Evolutionary conservation across 2,329 filamentous ascomycete genomes (phyloP).

Genomic region (Sporothrix globosa): DNA sequence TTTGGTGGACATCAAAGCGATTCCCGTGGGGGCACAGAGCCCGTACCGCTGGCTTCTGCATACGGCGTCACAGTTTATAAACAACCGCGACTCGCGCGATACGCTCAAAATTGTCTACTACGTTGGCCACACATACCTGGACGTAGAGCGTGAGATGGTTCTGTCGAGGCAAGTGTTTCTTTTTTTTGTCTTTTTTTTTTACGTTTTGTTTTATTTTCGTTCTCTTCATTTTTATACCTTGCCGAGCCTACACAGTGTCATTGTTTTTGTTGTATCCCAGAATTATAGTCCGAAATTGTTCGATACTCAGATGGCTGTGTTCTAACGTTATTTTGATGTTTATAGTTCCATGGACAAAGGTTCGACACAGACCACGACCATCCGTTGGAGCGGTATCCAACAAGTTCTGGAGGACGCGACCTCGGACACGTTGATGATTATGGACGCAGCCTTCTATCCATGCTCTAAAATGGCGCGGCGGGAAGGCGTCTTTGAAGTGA

Average conservation of each 20-base stretch:
- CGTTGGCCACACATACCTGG: slow-evolving; percentile 58
- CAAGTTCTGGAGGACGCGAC: slow-evolving; percentile 59
- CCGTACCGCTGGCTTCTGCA: slow-evolving; percentile 59
- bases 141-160: slow-evolving; percentile 60
- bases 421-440: slow-evolving; percentile 60
- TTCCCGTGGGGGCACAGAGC: slow-evolving; percentile 52
- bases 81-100: slow-evolving; percentile 58
- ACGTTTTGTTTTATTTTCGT: no score
- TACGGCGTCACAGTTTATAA: slow-evolving; percentile 57
- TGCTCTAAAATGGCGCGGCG: slow-evolving; percentile 57
- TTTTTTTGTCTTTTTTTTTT: no score
- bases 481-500: slow-evolving; percentile 59
- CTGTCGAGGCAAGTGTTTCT: slow-evolving; percentile 55
- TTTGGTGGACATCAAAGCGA: slow-evolving; percentile 52
- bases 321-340: not conserved
- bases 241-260: not conserved
- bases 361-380: slow-evolving; percentile 49
- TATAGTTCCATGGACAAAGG: slow-evolving; percentile 53
- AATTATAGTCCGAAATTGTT: slow-evolving; percentile 2
- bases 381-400: slow-evolving; percentile 61
- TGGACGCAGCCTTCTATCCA: slow-evolving; percentile 63
- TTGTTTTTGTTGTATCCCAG: not conserved
- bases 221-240: not conserved
- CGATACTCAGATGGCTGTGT: not conserved
- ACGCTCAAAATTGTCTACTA: slow-evolving; percentile 64